Conservation (phyloP, 1,139 yeast genomes). For the Sugiyamaella japonica region DNA sequence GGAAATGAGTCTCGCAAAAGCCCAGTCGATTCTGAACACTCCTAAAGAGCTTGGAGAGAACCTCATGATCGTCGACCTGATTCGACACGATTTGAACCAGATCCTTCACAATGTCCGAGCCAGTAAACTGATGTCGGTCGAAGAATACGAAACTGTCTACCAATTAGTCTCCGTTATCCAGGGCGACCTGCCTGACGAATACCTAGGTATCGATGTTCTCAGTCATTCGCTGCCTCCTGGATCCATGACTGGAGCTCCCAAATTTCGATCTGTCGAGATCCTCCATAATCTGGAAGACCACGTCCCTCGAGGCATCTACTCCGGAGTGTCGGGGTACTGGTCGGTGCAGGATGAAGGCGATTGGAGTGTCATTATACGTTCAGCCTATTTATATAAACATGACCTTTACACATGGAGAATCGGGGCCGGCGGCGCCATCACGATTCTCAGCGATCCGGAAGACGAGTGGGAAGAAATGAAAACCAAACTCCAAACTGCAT, state of each 20-base stretch:
- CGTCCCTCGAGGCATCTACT: conserved; percentile 78
- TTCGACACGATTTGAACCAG: conserved; percentile 84
- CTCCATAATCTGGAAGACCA: conserved; percentile 54
- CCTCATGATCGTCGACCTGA: conserved; percentile 93
- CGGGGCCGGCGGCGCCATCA: conserved; percentile 99
- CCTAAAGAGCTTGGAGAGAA: conserved; percentile 97
- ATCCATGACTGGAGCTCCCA: conserved; percentile 99
- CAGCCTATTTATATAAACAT: conserved; percentile 64
- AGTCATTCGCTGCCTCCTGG: conserved; percentile 91
- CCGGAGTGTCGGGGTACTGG: conserved; percentile 97
- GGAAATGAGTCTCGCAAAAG: conserved; percentile 49
- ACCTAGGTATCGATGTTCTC: conserved; percentile 75
- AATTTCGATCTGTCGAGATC: conserved; percentile 84
- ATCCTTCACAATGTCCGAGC: conserved; percentile 69
- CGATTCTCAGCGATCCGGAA: conserved; percentile 74
- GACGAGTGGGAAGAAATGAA: conserved; percentile 95
- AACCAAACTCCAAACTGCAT: conserved; percentile 73
- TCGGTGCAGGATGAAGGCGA: conserved; percentile 84
- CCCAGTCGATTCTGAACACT: conserved; percentile 65
- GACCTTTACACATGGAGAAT: conserved; percentile 69
- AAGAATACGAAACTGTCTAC: conserved; percentile 86
- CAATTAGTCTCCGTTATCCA: conserved; percentile 88
- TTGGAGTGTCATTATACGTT: conserved; percentile 94
- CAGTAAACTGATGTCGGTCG: conserved; percentile 81
- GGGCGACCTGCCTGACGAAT: conserved; percentile 53